Conservation (phyloP, 495 filamentous ascomycete species). For the Staphylotrichum longicolle region DNA sequence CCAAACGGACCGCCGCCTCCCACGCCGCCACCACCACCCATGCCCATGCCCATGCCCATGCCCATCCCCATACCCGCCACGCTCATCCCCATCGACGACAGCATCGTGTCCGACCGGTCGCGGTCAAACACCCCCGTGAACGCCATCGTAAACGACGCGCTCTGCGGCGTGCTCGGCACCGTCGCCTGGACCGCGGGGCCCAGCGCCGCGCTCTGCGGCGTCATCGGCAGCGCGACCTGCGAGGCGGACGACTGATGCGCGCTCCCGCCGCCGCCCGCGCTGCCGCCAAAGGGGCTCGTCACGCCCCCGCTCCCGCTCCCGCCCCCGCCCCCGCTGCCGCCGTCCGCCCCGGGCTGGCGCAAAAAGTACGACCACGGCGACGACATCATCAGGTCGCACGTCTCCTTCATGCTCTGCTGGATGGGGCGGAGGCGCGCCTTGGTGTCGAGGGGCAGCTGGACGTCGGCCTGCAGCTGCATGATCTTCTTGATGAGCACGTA, state of each 20-base stretch:
- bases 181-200: constrained; percentile 88
- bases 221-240: constrained; percentile 49
- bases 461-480: constrained; percentile 59
- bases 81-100: constrained; percentile 54
- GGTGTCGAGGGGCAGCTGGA: constrained; percentile 64
- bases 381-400: constrained; percentile 65
- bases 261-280: constrained; percentile 7
- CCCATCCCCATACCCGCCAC: not conserved
- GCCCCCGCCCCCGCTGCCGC: not conserved
- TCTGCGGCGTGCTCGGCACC: constrained; percentile 74
- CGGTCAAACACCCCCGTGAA: constrained; percentile 69
- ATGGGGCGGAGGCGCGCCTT: constrained; percentile 70
- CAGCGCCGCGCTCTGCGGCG: constrained; percentile 78
- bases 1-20: not conserved
- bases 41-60: constrained; percentile 16
- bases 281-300: constrained; percentile 11
- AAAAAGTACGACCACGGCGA: constrained; percentile 69
- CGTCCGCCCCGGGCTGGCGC: constrained; percentile 21
- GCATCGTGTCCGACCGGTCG: constrained; percentile 58
- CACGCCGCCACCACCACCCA: constrained; percentile 32
- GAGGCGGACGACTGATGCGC: constrained; percentile 34
- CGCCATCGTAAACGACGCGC: constrained; percentile 60
- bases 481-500: constrained; percentile 69
- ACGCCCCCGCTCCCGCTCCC: constrained; percentile 7
- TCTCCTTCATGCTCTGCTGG: constrained; percentile 72